These are phyloP conservation scores for Boletellus sp. DNA, from an alignment of 768 basidiomycete species.

Conservation along the genomic window DNA sequence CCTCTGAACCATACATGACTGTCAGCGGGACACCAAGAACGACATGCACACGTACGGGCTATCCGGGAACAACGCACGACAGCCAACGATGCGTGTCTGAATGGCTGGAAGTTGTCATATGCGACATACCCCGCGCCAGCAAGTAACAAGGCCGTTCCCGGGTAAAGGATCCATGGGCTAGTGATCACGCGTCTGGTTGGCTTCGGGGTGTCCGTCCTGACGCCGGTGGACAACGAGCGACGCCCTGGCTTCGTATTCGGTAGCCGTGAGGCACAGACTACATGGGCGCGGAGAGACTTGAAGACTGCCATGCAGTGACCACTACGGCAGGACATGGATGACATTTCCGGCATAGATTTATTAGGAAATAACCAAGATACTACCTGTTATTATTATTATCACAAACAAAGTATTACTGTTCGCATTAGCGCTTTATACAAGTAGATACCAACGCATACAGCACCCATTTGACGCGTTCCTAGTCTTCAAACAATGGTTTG, in stretches of 20 bases:
- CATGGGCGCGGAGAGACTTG: constrained; percentile 10
- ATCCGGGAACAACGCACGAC: constrained; percentile 75
- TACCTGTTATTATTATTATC: neutral
- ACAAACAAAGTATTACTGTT: too few relatives aligned
- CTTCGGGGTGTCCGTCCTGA: neutral
- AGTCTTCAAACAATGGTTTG: constrained; percentile 34
- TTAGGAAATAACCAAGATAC: neutral
- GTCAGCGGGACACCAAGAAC: constrained; percentile 21
- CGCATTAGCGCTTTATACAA: neutral
- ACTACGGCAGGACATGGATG: constrained; percentile 19
- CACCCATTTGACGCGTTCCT: neutral
- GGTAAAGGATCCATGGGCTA: constrained; percentile 26
- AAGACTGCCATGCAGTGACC: constrained; percentile 9
- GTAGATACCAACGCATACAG: neutral
- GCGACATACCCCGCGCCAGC: constrained; percentile 38
- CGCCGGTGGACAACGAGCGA: constrained; percentile 12
- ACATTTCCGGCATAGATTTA: neutral
- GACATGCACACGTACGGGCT: constrained; percentile 46
- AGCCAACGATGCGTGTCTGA: constrained; percentile 74
- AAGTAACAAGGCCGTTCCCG: constrained; percentile 23
- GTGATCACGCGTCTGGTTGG: constrained; percentile 4
- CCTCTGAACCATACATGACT: constrained; percentile 40
- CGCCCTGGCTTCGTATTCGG: constrained; percentile 3
- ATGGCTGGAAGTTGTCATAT: constrained; percentile 69
- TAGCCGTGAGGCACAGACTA: neutral